Evolutionary conservation across 805 yeast species (phyloP), one percentile per base, ranked within the genome.

Genomic region (Metschnikowia rubicola): DNA sequence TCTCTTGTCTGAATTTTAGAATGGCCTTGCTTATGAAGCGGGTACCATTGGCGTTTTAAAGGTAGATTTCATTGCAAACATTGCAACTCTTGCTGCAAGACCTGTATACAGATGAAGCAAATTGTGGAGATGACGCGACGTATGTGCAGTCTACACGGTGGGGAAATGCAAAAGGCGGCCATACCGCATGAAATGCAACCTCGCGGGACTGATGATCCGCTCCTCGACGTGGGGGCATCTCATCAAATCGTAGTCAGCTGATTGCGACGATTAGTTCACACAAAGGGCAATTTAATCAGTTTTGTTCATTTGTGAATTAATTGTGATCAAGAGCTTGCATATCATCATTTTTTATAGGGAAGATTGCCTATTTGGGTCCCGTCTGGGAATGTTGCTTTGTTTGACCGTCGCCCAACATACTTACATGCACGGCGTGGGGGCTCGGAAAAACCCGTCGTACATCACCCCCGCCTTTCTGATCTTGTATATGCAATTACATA

Each of bases 111-210:
- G 9, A 3, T n/a, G 9, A 9, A 7, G 11, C 11, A 3, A 9
- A n/a, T 30, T 38, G 41, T 30, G 41, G 41, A 30, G 41, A 28
- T 15, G 41, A 38, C 33, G 41, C 33, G 35, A n/a, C 17, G 12
- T 13, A 6, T 30, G 5, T 30, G 35, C 28, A n/a, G 35, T 10
- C 10, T 10, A 15, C 33, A 13, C 12, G 35, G 41, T 30, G 41
- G 41, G 41, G 41, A 13, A 38, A n/a, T 2, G 10, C 32, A 13
- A 30, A n/a, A n/a, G 15, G 9, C 31, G 10, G 15, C 10, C 31
- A 26, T 6, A 2, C 10, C 12, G 8, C 19, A 17, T 7, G 17
- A 37, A 28, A 29, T 21, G 29, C 13, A 26, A 37, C 29, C 40
- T 12, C 32, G 33, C n/a, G 33, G 28, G 35, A 11, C 32, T 12